Evolutionary conservation across 2,329 filamentous ascomycete species (phyloP).

Genomic region (Aureobasidium uvarum): DNA sequence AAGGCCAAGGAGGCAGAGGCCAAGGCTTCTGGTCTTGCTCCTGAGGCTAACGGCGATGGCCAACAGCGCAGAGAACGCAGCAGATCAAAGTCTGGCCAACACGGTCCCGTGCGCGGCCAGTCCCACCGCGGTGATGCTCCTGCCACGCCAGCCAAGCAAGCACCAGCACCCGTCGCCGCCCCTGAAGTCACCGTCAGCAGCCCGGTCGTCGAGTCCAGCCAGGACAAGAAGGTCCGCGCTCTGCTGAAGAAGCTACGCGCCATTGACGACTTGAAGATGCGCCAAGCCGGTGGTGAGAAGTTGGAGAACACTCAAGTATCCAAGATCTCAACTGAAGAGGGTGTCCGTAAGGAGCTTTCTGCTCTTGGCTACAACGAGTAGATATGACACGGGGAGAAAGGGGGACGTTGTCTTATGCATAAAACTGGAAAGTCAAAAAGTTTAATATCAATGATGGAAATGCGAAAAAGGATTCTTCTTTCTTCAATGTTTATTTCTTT

Average conservation of each 20-base stretch:
- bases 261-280: constrained; percentile 98
- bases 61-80: constrained; percentile 36
- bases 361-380: constrained; percentile 30
- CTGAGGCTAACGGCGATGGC: constrained; percentile 47
- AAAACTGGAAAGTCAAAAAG: not conserved
- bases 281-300: constrained; percentile 90
- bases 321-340: constrained; percentile 88
- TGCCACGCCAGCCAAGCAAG: constrained; percentile 22
- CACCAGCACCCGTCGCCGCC: constrained; percentile 40
- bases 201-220: constrained; percentile 61
- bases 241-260: constrained; percentile 96
- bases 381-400: not conserved
- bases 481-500: not conserved
- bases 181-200: constrained; percentile 56
- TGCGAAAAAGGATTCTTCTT: constrained; percentile 9
- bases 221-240: constrained; percentile 91
- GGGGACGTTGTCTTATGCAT: not conserved
- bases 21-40: constrained; percentile 52
- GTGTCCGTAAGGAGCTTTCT: constrained; percentile 75
- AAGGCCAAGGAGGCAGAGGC: constrained; percentile 79
- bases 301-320: constrained; percentile 97
- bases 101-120: constrained; percentile 34
- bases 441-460: constrained; percentile 6
- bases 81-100: constrained; percentile 36
- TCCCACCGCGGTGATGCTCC: constrained; percentile 31